Evolutionary conservation across 805 yeast genomes (phyloP).

Genomic region (Grigorovia yakushimaensis): DNA sequence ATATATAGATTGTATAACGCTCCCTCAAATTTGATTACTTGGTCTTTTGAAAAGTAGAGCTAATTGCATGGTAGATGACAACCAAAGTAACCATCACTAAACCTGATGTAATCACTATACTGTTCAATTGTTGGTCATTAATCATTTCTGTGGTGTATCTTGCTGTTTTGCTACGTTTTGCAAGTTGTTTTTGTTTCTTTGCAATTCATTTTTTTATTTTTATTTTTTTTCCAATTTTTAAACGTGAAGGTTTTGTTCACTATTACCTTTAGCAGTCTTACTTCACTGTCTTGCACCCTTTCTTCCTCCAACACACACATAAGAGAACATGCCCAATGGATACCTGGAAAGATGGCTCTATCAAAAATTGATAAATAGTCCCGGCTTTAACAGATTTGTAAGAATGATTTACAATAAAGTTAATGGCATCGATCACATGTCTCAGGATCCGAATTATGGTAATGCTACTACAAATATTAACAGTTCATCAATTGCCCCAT

Average conservation of each 20-base stretch:
- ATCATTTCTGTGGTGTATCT: slow-evolving; percentile 44
- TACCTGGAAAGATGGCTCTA: slow-evolving; percentile 37
- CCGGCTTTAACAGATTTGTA: slow-evolving; percentile 54
- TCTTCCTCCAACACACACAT: background rate
- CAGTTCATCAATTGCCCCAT: slow-evolving; percentile 7
- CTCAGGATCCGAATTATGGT: slow-evolving; percentile 10
- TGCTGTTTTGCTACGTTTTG: background rate
- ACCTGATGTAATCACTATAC: slow-evolving; percentile 66
- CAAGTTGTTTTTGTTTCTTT: background rate
- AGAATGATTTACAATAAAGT: slow-evolving; percentile 50
- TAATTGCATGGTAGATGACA: slow-evolving; percentile 57
- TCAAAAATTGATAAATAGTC: slow-evolving; percentile 43
- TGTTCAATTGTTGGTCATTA: slow-evolving; percentile 68
- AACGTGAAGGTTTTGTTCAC: background rate
- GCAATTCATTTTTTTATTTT: background rate
- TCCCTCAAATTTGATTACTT: background rate
- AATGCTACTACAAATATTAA: slow-evolving; percentile 12
- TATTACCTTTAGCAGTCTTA: no score
- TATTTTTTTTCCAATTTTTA: background rate
- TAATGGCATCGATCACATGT: slow-evolving; percentile 43
- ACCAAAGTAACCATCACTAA: slow-evolving; percentile 61
- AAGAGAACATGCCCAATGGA: slow-evolving; percentile 3
- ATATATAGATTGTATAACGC: background rate
- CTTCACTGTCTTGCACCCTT: background rate
- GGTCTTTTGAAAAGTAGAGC: slow-evolving; percentile 33